phyloP scores from a whole-genome alignment of 768 basidiomycete genomes.

The Naganishia kalamii region DNA sequence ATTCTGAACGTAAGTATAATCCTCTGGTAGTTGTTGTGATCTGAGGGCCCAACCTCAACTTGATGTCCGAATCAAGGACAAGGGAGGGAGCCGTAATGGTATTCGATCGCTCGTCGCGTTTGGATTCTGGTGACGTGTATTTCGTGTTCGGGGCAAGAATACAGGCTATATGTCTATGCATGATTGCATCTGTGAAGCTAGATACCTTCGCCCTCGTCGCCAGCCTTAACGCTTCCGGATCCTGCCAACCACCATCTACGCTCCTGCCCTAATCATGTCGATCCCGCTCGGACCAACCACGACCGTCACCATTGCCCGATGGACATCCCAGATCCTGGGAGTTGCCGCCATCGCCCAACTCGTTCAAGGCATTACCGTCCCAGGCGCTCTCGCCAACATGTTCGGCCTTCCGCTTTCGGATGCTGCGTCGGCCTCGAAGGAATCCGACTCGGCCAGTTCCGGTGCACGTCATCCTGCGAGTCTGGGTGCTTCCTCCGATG shows the following conservation, averaged over 20 bases:
- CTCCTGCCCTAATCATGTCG: neutral
- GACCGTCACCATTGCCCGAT: neutral
- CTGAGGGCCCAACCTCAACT: no score
- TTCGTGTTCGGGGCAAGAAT: no score
- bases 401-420: neutral
- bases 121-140: no score
- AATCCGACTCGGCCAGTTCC: neutral
- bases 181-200: no score
- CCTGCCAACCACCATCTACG: no score
- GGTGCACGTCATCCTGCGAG: neutral
- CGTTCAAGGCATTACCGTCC: neutral
- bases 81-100: no score
- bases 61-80: no score
- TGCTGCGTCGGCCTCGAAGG: neutral
- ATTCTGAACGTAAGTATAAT: neutral
- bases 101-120: no score
- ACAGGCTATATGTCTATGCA: no score
- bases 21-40: no score
- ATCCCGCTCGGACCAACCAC: conserved; percentile 3
- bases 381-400: neutral
- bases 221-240: no score
- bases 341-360: conserved; percentile 3
- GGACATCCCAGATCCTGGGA: neutral
- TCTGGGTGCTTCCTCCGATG: neutral
- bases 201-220: no score